These are phyloP conservation scores for Coemansia sp. DNA, from an alignment of 192 early-diverging fungal genomes.

Conservation along the genomic window DNA sequence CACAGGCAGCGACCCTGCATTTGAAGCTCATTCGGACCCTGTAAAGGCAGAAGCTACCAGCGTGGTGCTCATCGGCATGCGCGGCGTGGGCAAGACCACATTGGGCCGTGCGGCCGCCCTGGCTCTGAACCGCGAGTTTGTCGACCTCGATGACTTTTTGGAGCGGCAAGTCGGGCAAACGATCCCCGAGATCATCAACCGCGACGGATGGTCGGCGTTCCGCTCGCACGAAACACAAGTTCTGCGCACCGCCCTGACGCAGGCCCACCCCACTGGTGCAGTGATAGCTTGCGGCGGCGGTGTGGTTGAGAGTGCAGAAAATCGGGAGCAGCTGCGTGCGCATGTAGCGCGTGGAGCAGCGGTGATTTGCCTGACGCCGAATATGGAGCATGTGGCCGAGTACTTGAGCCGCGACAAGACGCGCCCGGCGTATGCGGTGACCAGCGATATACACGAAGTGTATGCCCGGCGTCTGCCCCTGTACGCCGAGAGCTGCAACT, in stretches of 20 bases:
- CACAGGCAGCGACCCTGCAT: conserved; percentile 32
- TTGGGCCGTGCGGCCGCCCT: conserved; percentile 75
- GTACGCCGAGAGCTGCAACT: conserved; percentile 77
- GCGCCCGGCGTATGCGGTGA: conserved; percentile 78
- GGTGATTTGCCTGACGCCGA: conserved; percentile 75
- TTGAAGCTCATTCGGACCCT: not conserved
- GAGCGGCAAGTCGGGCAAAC: conserved; percentile 68
- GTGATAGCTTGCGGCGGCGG: conserved; percentile 95
- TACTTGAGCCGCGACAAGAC: conserved; percentile 80
- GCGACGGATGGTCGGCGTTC: conserved; percentile 84
- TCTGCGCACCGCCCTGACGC: conserved; percentile 61
- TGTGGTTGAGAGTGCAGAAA: conserved; percentile 78
- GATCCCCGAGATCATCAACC: conserved; percentile 76
- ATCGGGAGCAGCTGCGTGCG: conserved; percentile 65
- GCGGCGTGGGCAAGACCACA: conserved; percentile 94
- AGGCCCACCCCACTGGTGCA: conserved; percentile 58
- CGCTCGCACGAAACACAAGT: conserved; percentile 73
- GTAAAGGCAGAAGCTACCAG: conserved; percentile 15
- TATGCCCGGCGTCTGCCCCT: conserved; percentile 75
- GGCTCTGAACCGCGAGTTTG: conserved; percentile 66
- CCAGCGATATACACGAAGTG: conserved; percentile 68
- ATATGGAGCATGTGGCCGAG: conserved; percentile 75
- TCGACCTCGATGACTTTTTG: conserved; percentile 88
- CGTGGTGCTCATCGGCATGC: conserved; percentile 97
- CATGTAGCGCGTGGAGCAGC: conserved; percentile 58